Percentiles rank a stretch among this genome's conserved stretches.
phyloP scores from a whole-genome alignment of 2,329 filamentous ascomycete species.

The Aspergillus nomiae region DNA sequence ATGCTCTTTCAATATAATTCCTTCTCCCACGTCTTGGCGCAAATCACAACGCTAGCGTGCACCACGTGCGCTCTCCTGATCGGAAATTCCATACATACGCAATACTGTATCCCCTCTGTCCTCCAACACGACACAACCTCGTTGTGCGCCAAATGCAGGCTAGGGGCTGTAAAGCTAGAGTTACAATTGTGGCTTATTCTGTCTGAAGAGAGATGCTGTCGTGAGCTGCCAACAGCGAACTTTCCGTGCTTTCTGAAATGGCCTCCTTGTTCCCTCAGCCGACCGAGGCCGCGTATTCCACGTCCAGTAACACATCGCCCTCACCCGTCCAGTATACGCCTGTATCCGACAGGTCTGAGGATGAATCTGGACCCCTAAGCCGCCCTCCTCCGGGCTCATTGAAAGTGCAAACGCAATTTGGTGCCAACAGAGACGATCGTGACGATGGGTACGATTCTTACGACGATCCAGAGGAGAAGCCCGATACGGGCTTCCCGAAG shows the following conservation, averaged over 20 bases:
- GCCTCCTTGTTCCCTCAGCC: conserved; percentile 26
- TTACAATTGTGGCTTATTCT: not conserved
- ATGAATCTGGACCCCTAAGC: conserved; percentile 18
- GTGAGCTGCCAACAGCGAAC: conserved; percentile 6
- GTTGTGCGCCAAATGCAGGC: not conserved
- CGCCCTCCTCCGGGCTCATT: conserved; percentile 25
- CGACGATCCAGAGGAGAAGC: conserved; percentile 21
- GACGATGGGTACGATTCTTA: conserved; percentile 32
- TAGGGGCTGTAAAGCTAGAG: not conserved
- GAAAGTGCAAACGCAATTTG: conserved; percentile 40
- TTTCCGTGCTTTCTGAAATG: conserved; percentile 19
- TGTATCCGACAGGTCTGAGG: conserved; percentile 34
- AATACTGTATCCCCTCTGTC: not conserved
- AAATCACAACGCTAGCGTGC: conserved; percentile 10
- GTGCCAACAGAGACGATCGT: conserved; percentile 22
- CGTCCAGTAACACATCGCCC: conserved; percentile 25
- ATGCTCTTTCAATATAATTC: not conserved
- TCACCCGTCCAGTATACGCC: conserved; percentile 36
- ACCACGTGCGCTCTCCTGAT: conserved; percentile 17
- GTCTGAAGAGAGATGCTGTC: not conserved
- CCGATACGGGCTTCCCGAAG: conserved; percentile 28
- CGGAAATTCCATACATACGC: not conserved
- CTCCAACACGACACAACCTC: not conserved
- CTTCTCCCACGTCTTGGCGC: conserved; percentile 5
- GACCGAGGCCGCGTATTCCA: conserved; percentile 29